Percentiles rank a stretch among this genome's conserved stretches.
These are phyloP conservation scores for Veloporphyrellus conicus DNA, from an alignment of 1,284 basidiomycete genomes.

Conservation along the genomic window DNA sequence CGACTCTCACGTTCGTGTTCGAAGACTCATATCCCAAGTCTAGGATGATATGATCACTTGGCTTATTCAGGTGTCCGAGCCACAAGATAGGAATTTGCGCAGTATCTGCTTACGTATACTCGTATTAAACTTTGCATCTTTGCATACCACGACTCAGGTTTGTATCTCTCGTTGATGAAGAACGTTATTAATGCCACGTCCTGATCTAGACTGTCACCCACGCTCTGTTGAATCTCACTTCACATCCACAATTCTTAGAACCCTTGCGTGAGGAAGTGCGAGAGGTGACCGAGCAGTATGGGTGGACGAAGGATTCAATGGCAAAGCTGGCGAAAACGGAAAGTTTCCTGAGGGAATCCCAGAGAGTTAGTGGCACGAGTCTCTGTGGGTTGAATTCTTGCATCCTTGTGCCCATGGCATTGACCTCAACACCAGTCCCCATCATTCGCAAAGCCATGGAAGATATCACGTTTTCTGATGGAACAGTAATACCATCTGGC, in stretches of 20 bases:
- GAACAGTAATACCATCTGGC: constrained; percentile 40
- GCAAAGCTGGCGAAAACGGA: constrained; percentile 36
- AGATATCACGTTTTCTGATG: constrained; percentile 41
- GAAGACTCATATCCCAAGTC: constrained; percentile 6
- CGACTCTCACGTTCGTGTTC: constrained; percentile 8
- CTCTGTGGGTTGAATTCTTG: constrained; percentile 23
- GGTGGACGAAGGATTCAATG: constrained; percentile 40
- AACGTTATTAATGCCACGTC: constrained; percentile 1
- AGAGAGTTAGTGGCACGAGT: constrained; percentile 33
- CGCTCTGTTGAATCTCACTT: constrained; percentile 38
- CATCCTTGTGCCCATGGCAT: background rate
- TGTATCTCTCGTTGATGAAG: constrained; percentile 6
- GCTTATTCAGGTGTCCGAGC: constrained; percentile 41
- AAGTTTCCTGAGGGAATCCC: constrained; percentile 42
- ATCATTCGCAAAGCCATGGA: constrained; percentile 35
- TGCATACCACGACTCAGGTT: constrained; percentile 42
- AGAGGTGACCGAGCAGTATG: constrained; percentile 25
- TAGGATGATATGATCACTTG: constrained; percentile 45
- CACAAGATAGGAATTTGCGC: constrained; percentile 30
- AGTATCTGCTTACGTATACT: constrained; percentile 39
- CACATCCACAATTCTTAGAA: constrained; percentile 35
- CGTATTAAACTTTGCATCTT: constrained; percentile 42
- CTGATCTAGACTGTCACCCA: constrained; percentile 34
- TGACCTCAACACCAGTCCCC: constrained; percentile 28
- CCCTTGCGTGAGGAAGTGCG: constrained; percentile 38